Conservation (phyloP, 2,329 filamentous ascomycete genomes). For the Cytospora leucostoma region DNA sequence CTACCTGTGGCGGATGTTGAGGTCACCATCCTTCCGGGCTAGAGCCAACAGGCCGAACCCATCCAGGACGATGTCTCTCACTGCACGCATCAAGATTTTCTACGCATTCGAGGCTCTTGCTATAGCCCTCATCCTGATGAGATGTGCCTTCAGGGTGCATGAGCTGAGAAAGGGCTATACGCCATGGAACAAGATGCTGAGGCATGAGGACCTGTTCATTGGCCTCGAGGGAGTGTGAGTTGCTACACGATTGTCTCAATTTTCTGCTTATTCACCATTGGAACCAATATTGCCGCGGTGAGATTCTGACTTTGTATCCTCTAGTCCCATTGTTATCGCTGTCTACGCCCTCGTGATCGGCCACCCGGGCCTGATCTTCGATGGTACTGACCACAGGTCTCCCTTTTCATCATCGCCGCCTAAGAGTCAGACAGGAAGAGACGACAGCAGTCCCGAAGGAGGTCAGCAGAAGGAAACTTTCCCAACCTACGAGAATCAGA, state of each 20-base stretch:
- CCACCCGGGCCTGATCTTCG: constrained; percentile 24
- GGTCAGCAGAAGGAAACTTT: background rate
- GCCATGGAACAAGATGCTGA: constrained; percentile 45
- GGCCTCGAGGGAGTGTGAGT: constrained; percentile 27
- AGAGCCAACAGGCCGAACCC: background rate
- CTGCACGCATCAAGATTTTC: constrained; percentile 48
- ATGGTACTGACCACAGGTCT: background rate
- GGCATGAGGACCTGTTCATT: constrained; percentile 27
- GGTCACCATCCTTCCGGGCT: constrained; percentile 12
- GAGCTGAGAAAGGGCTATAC: constrained; percentile 67
- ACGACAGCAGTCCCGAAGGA: background rate
- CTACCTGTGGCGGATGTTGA: constrained; percentile 48
- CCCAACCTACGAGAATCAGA: background rate
- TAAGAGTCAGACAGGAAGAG: constrained; percentile 7
- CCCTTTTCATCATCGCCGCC: background rate
- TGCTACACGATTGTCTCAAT: background rate
- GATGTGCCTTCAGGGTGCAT: constrained; percentile 64
- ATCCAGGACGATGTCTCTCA: constrained; percentile 9
- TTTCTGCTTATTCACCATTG: background rate
- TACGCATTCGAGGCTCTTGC: constrained; percentile 53
- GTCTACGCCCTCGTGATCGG: constrained; percentile 17
- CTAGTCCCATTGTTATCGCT: constrained; percentile 19
- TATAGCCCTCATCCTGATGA: constrained; percentile 60
- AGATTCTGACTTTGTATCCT: constrained; percentile 1
- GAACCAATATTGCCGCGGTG: background rate